These are phyloP conservation scores for Apiospora kogelbergensis DNA, from an alignment of 2,329 filamentous ascomycete species.

Conservation along the genomic window DNA sequence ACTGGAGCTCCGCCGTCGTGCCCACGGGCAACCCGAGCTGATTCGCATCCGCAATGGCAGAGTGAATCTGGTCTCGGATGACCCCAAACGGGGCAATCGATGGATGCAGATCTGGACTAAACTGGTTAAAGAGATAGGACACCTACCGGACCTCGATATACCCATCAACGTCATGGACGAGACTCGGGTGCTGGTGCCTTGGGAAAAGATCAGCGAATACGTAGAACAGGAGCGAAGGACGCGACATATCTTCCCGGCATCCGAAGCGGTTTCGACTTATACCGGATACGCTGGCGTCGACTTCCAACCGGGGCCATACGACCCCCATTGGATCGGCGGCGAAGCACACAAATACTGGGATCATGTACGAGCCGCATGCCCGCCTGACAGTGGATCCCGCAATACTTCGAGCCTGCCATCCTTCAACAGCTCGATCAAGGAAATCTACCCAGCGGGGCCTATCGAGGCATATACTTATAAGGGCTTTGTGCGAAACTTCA, in stretches of 20 bases:
- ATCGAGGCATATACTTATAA: slow-evolving; percentile 39
- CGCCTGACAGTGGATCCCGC: slow-evolving; percentile 50
- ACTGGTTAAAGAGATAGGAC: slow-evolving; percentile 50
- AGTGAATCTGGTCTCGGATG: slow-evolving; percentile 36
- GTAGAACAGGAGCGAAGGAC: slow-evolving; percentile 46
- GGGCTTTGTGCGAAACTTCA: slow-evolving; percentile 59
- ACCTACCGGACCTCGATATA: slow-evolving; percentile 66
- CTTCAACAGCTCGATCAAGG: slow-evolving; percentile 24
- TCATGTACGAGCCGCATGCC: slow-evolving; percentile 55
- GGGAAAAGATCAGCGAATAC: slow-evolving; percentile 54
- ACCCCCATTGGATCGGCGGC: slow-evolving; percentile 47
- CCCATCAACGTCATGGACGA: slow-evolving; percentile 66
- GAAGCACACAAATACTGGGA: slow-evolving; percentile 54
- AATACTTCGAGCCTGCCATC: slow-evolving; percentile 28
- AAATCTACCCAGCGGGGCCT: slow-evolving; percentile 27
- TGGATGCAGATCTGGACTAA: slow-evolving; percentile 49
- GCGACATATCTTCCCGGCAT: slow-evolving; percentile 42
- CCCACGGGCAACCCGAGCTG: slow-evolving; percentile 40
- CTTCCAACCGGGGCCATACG: slow-evolving; percentile 35
- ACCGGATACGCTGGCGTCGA: slow-evolving; percentile 41
- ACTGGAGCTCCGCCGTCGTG: slow-evolving; percentile 36
- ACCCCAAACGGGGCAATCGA: slow-evolving; percentile 35
- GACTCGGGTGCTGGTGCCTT: slow-evolving; percentile 60
- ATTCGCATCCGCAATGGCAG: slow-evolving; percentile 48
- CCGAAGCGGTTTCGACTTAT: slow-evolving; percentile 43